These are phyloP conservation scores for Pseudogymnoascus pannorum DNA, from an alignment of 2,329 filamentous ascomycete genomes.

Conservation along the genomic window DNA sequence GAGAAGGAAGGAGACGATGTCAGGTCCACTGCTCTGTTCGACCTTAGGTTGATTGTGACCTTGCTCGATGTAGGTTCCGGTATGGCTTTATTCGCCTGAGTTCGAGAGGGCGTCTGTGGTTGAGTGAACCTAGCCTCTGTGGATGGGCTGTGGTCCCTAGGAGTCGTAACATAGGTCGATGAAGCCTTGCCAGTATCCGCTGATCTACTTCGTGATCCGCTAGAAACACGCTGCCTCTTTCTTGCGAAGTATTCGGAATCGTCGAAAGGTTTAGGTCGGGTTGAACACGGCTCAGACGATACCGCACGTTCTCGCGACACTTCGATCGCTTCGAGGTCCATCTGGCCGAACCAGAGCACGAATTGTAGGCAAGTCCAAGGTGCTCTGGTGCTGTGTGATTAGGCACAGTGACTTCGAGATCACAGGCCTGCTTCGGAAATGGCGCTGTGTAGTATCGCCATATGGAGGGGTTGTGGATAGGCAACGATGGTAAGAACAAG, in stretches of 20 bases:
- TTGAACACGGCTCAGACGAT: conserved; percentile 56
- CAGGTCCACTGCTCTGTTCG: conserved; percentile 33
- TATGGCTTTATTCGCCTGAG: conserved; percentile 28
- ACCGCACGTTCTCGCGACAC: conserved; percentile 48
- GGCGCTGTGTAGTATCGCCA: not conserved
- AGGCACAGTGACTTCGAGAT: conserved; percentile 5
- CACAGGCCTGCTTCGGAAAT: not conserved
- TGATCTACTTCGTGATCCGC: conserved; percentile 47
- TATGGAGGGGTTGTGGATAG: conserved; percentile 1
- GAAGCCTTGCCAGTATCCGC: conserved; percentile 31
- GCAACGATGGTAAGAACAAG: conserved; percentile 4
- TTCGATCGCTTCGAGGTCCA: conserved; percentile 28
- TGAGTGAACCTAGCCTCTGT: conserved; percentile 21
- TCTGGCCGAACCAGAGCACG: conserved; percentile 41
- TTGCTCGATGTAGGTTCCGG: conserved; percentile 45
- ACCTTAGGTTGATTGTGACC: conserved; percentile 56
- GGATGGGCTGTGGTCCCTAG: conserved; percentile 27
- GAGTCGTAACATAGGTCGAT: conserved; percentile 20
- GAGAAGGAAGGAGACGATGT: conserved; percentile 40
- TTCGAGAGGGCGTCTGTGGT: conserved; percentile 25
- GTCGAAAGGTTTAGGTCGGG: conserved; percentile 57
- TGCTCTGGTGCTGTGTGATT: not conserved
- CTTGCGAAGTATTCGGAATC: conserved; percentile 41
- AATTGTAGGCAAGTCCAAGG: conserved; percentile 40
- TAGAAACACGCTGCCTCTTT: conserved; percentile 56